These are phyloP conservation scores for Trametes hirsuta DNA, from an alignment of 1,284 basidiomycete genomes.

Conservation along the genomic window DNA sequence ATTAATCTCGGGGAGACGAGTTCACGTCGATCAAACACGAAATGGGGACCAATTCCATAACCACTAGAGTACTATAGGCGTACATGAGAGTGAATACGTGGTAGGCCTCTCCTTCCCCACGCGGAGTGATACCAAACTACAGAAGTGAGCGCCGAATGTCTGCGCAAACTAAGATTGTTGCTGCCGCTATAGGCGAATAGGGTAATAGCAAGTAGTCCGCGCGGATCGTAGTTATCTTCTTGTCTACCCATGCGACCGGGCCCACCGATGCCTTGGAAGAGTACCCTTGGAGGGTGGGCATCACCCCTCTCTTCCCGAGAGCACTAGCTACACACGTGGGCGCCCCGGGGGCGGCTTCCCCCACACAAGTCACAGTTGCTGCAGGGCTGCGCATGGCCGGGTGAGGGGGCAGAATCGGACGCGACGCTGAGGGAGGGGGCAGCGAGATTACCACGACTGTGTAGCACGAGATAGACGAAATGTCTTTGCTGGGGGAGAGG, in stretches of 20 bases:
- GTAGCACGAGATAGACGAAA: slow-evolving; percentile 15
- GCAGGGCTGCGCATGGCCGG: neutral
- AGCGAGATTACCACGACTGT: slow-evolving; percentile 6
- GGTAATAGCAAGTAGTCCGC: slow-evolving; percentile 11
- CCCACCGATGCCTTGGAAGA: slow-evolving; percentile 13
- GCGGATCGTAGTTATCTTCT: slow-evolving; percentile 20
- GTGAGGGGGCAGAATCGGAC: neutral
- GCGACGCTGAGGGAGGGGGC: neutral
- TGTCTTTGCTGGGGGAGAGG: slow-evolving; percentile 2
- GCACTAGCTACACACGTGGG: neutral
- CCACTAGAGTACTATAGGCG: too few species aligned
- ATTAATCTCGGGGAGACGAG: too few species aligned
- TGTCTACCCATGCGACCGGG: neutral
- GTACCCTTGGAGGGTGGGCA: neutral
- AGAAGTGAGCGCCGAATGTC: neutral
- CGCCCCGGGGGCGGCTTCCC: slow-evolving; percentile 6
- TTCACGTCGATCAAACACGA: too few species aligned
- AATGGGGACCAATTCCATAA: too few species aligned
- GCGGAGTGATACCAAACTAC: neutral
- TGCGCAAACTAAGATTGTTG: slow-evolving; percentile 18
- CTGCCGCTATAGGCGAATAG: slow-evolving; percentile 16
- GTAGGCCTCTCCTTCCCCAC: neutral
- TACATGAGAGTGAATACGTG: too few species aligned
- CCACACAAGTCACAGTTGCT: neutral
- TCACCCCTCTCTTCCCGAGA: neutral